A percentile compares a stretch with the other conserved stretches of the same genome.
These are phyloP conservation scores for Claviceps sp. DNA, from an alignment of 2,329 filamentous ascomycete species.

Conservation along the genomic window DNA sequence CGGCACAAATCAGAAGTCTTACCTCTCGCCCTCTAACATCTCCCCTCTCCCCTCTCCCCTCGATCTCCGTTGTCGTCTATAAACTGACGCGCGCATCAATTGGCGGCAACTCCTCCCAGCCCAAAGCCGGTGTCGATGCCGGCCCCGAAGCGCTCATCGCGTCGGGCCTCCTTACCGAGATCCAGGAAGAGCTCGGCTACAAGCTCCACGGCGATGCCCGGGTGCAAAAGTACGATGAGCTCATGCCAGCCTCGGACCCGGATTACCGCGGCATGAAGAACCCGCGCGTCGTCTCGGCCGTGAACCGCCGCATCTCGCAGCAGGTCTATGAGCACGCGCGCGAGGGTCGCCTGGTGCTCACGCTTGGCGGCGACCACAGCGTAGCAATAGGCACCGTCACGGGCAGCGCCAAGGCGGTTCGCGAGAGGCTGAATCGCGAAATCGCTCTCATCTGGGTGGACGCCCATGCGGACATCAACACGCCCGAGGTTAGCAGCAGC, in stretches of 20 bases:
- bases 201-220: constrained; percentile 69
- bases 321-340: constrained; percentile 82
- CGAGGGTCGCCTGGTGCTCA: constrained; percentile 76
- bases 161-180: constrained; percentile 70
- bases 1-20: not conserved
- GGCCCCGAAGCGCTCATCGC: constrained; percentile 82
- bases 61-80: not conserved
- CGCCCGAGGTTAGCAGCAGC: constrained; percentile 74
- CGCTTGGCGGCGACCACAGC: constrained; percentile 88
- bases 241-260: constrained; percentile 59
- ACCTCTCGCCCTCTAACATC: not conserved
- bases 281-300: constrained; percentile 70
- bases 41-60: not conserved
- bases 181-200: constrained; percentile 78
- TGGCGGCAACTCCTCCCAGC: constrained; percentile 31
- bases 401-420: constrained; percentile 72
- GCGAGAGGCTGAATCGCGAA: constrained; percentile 69
- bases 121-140: constrained; percentile 83
- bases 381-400: constrained; percentile 91
- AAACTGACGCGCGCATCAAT: too few relatives aligned
- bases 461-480: constrained; percentile 96
- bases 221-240: constrained; percentile 70
- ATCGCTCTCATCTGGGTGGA: constrained; percentile 98
- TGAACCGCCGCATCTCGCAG: constrained; percentile 63
- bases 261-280: constrained; percentile 90